Evolutionary conservation across 116 monocot genomes (phyloP).

Genomic region (Dioscorea cayenensis): DNA sequence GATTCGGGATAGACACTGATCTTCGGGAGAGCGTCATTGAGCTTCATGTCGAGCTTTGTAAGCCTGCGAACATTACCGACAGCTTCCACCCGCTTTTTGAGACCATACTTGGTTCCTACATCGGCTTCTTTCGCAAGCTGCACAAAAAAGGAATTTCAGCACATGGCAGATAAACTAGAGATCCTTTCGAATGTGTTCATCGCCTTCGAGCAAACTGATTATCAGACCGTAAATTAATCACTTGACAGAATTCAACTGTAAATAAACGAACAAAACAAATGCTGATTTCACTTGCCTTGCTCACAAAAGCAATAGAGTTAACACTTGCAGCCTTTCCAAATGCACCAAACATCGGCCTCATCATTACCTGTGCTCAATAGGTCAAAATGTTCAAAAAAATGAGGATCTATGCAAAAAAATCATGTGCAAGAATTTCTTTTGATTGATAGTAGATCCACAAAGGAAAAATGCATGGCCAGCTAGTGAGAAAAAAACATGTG

Average conservation of each 20-base stretch:
- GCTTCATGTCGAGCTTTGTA: conserved; percentile 95
- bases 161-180: too few species aligned
- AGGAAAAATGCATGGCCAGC: too few species aligned
- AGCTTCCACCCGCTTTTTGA: conserved; percentile 83
- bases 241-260: too few species aligned
- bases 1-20: conserved; percentile 84
- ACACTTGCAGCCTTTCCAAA: conserved; percentile 87
- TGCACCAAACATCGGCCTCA: conserved; percentile 99
- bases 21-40: conserved; percentile 69
- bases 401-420: neutral
- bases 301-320: conserved; percentile 91
- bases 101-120: conserved; percentile 43
- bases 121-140: conserved; percentile 73
- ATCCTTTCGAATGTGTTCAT: too few species aligned
- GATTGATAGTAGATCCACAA: too few species aligned
- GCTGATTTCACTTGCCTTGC: conserved; percentile 51
- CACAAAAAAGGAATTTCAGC: neutral
- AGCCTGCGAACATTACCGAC: conserved; percentile 61
- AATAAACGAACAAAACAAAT: neutral
- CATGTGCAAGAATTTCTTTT: neutral
- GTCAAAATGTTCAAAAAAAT: neutral
- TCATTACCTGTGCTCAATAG: conserved; percentile 50
- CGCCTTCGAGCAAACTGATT: too few species aligned
- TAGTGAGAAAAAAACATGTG: too few species aligned
- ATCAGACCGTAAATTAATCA: too few species aligned